These are phyloP conservation scores for Tremellales sp. DNA, from an alignment of 1,284 basidiomycete genomes.

Conservation along the genomic window DNA sequence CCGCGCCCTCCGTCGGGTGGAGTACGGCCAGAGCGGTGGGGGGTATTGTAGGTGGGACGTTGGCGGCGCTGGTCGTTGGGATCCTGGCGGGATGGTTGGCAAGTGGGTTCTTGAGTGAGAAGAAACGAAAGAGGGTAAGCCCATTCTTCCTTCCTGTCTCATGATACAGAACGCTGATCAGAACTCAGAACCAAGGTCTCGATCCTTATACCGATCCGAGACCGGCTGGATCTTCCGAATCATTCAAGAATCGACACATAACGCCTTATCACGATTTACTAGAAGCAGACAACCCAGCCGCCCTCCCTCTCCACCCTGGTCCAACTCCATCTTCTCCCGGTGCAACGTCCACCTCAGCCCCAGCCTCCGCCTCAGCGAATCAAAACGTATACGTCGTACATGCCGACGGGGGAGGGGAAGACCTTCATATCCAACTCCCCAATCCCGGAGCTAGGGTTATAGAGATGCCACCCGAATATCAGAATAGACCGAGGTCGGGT, in stretches of 20 bases:
- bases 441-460: slow-evolving; percentile 16
- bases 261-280: too few species aligned
- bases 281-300: too few species aligned
- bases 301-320: neutral
- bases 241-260: too few species aligned
- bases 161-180: too few species aligned
- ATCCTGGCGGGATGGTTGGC: neutral
- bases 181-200: too few species aligned
- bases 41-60: neutral
- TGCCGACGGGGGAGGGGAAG: slow-evolving; percentile 21
- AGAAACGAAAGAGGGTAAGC: neutral
- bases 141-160: neutral
- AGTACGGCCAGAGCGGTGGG: neutral
- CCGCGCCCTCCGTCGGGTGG: too few species aligned
- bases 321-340: too few species aligned
- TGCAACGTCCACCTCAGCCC: slow-evolving; percentile 5
- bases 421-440: slow-evolving; percentile 26
- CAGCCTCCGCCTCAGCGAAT: neutral
- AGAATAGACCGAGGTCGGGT: too few species aligned
- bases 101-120: neutral
- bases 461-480: slow-evolving; percentile 27
- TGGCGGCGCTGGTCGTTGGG: neutral
- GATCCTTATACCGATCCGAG: slow-evolving; percentile 10
- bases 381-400: slow-evolving; percentile 31
- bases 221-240: too few species aligned